Evolutionary conservation across 2,329 filamentous ascomycete species (phyloP), one percentile per base, ranked within the genome.

Genomic region (Aspergillus flavus): DNA sequence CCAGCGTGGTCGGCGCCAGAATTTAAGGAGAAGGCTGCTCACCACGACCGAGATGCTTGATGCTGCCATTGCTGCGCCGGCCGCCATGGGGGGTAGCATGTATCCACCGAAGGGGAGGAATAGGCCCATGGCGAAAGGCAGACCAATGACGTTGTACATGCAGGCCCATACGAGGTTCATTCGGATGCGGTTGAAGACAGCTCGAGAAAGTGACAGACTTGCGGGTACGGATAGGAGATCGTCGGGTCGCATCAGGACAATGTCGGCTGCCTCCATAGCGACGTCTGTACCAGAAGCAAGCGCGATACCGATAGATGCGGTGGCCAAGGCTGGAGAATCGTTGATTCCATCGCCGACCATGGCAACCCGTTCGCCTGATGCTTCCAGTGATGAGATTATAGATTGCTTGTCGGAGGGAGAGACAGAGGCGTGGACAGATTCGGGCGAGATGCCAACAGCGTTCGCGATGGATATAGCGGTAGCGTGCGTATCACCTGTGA

Each of bases 261-360:
- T 88, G 72, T 97, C 93, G 0, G 95, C 95, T 1, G 95, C 95
- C 80, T 98, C 95, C 88, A 99, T 96, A 57, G 95, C 95, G 1
- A 99, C 94, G 75, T 98, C 95, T 0, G 95, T 98, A 61, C 95
- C 95, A 9, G 90, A 93, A 6, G 92, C 87, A 78, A 99, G 92
- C 62, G 94, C 94, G 69, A 99, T 97, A 67, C 95, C 95, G 32
- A 98, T 89, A 70, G 96, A 89, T 12, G 95, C 94, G 0, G 93
- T 96, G 0, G 93, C 95, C 12, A 99, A 87, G 0, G 95, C 95
- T 0, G 95, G 95, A 0, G 93, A 97, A 81, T 99, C 95, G 79
- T 99, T 99, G 85, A 99, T 97, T 48, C 95, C 95, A 77, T 99
- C 95, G 58, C 95, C 94, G 16, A 98, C 94, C 95, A 99, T 99